phyloP scores from a whole-genome alignment of 1,139 yeast genomes.

The Sugiyamaella japonica region DNA sequence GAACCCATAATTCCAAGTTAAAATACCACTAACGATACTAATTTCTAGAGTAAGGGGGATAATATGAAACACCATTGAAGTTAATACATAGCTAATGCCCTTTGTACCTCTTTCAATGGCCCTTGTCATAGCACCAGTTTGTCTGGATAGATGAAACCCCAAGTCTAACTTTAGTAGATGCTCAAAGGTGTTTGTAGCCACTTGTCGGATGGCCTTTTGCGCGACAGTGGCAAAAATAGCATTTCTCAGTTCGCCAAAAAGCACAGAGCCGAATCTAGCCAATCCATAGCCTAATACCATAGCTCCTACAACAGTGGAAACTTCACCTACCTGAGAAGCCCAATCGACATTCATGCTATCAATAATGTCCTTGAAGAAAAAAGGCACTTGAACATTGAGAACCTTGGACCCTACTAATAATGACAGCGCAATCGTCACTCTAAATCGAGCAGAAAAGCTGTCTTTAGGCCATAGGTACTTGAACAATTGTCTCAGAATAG shows the following conservation, averaged over 20 bases:
- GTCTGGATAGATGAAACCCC: conserved; percentile 85
- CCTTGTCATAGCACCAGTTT: conserved; percentile 93
- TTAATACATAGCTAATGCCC: conserved; percentile 88
- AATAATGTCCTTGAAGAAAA: conserved; percentile 82
- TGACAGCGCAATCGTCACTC: conserved; percentile 75
- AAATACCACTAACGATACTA: conserved; percentile 86
- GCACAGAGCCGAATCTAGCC: conserved; percentile 90
- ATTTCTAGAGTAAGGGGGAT: conserved; percentile 92
- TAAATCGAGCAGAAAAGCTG: conserved; percentile 63
- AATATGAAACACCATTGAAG: conserved; percentile 96
- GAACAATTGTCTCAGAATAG: conserved; percentile 45
- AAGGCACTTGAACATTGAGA: conserved; percentile 93
- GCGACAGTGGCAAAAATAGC: conserved; percentile 96
- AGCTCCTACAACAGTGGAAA: conserved; percentile 64
- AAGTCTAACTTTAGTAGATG: conserved; percentile 84
- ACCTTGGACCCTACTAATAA: conserved; percentile 77
- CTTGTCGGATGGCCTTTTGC: conserved; percentile 88
- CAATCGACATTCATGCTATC: conserved; percentile 94
- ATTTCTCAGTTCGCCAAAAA: conserved; percentile 90
- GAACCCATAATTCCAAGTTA: conserved; percentile 88
- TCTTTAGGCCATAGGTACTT: conserved; percentile 87
- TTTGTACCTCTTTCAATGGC: conserved; percentile 98
- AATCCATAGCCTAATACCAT: conserved; percentile 87
- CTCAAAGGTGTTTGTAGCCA: conserved; percentile 81
- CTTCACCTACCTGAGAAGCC: conserved; percentile 58